Base-by-base conservation (phyloP, 257 asterid species). In the Penstemon newberryi region DNA sequence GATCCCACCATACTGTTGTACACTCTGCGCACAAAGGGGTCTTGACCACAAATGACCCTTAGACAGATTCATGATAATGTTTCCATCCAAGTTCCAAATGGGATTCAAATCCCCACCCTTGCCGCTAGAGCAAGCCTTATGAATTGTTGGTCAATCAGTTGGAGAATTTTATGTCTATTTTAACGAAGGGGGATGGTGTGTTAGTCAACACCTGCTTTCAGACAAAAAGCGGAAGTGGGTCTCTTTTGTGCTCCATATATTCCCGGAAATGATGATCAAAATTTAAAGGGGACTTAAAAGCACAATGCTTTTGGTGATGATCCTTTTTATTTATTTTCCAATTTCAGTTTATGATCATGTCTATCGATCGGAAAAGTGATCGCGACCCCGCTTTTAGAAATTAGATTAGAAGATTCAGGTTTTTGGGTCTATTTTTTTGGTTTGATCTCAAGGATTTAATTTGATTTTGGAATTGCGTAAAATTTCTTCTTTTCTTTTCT, bases 141-240 rank as follows among this genome's bases (percentile, higher is more conserved):
- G n/a, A n/a, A n/a, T n/a, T n/a, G n/a, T n/a, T n/a, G n/a, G n/a
- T n/a, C n/a, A n/a, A n/a, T n/a, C n/a, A n/a, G n/a, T 19, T 18
- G 39, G 18, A 62, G 57, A 51, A 25, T 25, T 25, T 25, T 1
- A 25, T 13, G 19, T 65, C 37, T 39, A 33, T 51, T 41, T 41
- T 15, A 9, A 8, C 3, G 57, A 52, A 66, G 40, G 60, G 76
- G 15, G 50, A 13, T 52, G 71, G 60, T 67, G 69, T 36, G 60
- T 64, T 69, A 87, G 95, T 87, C 92, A 87, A 87, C 80, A 87
- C 73, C 81, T 46, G 79, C 66, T 68, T 71, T 19, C 15, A 54
- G 86, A 81, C 89, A 81, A 75, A 88, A 86, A 75, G 86, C 13
- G 63, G 76, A 39, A 69, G 83, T 84, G 88, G 89, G 93, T 55